Evolutionary conservation across 1,139 yeast species (phyloP).

Genomic region (Zygosaccharomyces sapae): DNA sequence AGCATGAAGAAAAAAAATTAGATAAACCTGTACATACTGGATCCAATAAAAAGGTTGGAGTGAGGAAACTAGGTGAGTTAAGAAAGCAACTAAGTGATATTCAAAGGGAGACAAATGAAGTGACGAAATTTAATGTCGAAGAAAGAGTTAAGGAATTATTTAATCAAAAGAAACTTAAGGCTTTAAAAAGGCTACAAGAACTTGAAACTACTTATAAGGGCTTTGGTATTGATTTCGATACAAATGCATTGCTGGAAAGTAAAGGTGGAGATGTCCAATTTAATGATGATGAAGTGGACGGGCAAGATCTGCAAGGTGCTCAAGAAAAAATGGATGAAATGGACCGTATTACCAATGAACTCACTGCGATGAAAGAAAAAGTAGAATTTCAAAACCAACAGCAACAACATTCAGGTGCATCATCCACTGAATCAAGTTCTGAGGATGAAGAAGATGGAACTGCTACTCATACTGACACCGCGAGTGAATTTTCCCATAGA

Average conservation of each 20-base stretch:
- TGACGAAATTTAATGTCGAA: slow-evolving; percentile 57
- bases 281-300: slow-evolving; percentile 18
- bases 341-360: slow-evolving; percentile 43
- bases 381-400: neutral
- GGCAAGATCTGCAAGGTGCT: slow-evolving; percentile 42
- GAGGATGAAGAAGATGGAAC: slow-evolving; percentile 11
- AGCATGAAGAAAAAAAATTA: slow-evolving; percentile 28
- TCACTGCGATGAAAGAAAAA: slow-evolving; percentile 19
- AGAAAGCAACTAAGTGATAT: slow-evolving; percentile 55
- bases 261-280: slow-evolving; percentile 11
- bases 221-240: slow-evolving; percentile 52
- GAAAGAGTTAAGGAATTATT: slow-evolving; percentile 51
- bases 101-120: slow-evolving; percentile 70
- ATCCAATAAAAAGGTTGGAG: slow-evolving; percentile 30
- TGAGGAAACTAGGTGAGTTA: slow-evolving; percentile 45
- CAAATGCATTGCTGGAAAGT: slow-evolving; percentile 9
- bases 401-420: slow-evolving; percentile 5
- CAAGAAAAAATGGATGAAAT: slow-evolving; percentile 47
- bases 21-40: slow-evolving; percentile 26
- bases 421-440: slow-evolving; percentile 16
- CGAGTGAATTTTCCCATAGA: slow-evolving; percentile 12
- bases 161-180: slow-evolving; percentile 55
- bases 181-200: slow-evolving; percentile 63
- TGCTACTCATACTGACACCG: slow-evolving; percentile 5
- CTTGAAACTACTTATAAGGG: slow-evolving; percentile 58